Evolutionary conservation across 495 filamentous ascomycete genomes (phyloP), one percentile per base, ranked within the genome.

Genomic region (Penicillium subrubescens): DNA sequence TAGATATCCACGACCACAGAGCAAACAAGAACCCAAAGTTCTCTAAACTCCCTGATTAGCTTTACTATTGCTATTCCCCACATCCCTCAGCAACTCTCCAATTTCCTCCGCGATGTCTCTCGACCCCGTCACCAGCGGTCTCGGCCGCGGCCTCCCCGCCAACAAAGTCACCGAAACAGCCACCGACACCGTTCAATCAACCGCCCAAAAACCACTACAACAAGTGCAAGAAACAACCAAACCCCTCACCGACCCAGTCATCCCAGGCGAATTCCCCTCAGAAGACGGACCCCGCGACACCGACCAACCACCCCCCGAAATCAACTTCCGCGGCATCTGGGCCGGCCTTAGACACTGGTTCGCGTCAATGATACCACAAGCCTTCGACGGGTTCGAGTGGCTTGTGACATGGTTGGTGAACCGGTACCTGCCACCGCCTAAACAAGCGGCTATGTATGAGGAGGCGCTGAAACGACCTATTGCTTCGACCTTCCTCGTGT

Each of bases 191-290:
- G 57, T 66, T 35, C 60, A 69, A 57, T 65, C 65, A 10, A 65
- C 63, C 37, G 63, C 68, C 4, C 62, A 73, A 51, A 41, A 66
- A 11, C 61, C 67, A 17, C 55, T 65, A 2, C 54, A 71, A 53
- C 59, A 70, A 34, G 34, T 70, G 14, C 63, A 61, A 17, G 58
- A 67, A 37, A 64, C 72, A n/a, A 67, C 71, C 1, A 64, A 70
- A 19, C 52, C 68, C 8, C 15, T 74, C 8, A 72, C 64, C 21
- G 70, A 75, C 48, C 57, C 66, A 2, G 62, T 64, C 0, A 41
- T 78, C 8, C 76, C 76, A 5, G 76, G 74, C 41, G 64, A 73
- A 61, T 78, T 76, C 34, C 76, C 76, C 10, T 67, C 68, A 8
- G 73, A 77, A 29, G 67, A 77, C 14, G 66, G 60, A 8, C 61